phyloP scores from a whole-genome alignment of 2,329 filamentous ascomycete species.

The Graphium sp. region DNA sequence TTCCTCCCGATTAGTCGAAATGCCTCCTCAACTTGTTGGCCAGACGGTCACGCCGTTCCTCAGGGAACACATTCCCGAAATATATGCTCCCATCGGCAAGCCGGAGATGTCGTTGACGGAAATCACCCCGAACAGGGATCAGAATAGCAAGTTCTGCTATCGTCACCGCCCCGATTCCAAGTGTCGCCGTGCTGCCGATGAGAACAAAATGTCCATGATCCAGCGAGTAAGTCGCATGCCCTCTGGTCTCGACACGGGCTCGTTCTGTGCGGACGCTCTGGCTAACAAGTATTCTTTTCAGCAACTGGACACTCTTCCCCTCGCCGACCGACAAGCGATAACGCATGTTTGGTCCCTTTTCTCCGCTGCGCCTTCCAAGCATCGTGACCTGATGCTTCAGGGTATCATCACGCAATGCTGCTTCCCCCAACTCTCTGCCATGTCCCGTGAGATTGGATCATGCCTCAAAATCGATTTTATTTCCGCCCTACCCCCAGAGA shows the following conservation, averaged over 20 bases:
- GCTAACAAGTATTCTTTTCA: slow-evolving; percentile 14
- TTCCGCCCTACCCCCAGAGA: slow-evolving; percentile 70
- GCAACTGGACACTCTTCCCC: slow-evolving; percentile 69
- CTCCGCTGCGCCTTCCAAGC: slow-evolving; percentile 84
- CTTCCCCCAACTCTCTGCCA: slow-evolving; percentile 88
- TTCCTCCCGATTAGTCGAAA: slow-evolving; percentile 32
- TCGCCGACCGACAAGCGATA: slow-evolving; percentile 84
- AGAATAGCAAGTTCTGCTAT: slow-evolving; percentile 88
- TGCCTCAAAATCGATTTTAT: slow-evolving; percentile 97
- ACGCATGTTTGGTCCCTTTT: slow-evolving; percentile 97
- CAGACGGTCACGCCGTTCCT: slow-evolving; percentile 79
- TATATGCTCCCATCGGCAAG: slow-evolving; percentile 69
- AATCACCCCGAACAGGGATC: slow-evolving; percentile 27
- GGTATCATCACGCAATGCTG: slow-evolving; percentile 94
- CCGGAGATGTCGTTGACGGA: slow-evolving; percentile 19
- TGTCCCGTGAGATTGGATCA: slow-evolving; percentile 80
- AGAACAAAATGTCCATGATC: slow-evolving; percentile 88
- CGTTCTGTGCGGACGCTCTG: slow-evolving; percentile 1
- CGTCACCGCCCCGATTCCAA: slow-evolving; percentile 87
- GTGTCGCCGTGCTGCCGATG: slow-evolving; percentile 82
- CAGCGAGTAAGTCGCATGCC: slow-evolving; percentile 52
- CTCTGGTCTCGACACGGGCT: too few species aligned
- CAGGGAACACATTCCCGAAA: slow-evolving; percentile 72
- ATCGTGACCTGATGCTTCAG: slow-evolving; percentile 90
- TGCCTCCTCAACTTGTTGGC: slow-evolving; percentile 50